A percentile compares a stretch with the other conserved stretches of the same genome.
Evolutionary conservation across 2,329 filamentous ascomycete genomes (phyloP).

Genomic region (Colletotrichum sidae): DNA sequence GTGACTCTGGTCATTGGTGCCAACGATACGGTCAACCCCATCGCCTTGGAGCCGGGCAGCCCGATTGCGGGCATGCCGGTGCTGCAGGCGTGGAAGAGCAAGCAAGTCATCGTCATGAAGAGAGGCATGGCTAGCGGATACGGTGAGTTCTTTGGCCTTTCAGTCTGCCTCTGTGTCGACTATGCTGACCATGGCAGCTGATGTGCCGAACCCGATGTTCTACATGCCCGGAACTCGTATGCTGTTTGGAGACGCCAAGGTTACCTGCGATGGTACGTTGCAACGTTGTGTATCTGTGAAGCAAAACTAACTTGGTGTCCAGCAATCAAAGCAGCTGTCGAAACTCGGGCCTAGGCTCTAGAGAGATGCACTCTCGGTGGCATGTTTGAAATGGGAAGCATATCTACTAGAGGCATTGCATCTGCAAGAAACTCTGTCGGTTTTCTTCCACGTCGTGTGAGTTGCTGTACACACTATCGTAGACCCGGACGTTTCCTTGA

Average conservation of each 20-base stretch:
- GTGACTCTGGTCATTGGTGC: slow-evolving; percentile 90
- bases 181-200: slow-evolving; percentile 61
- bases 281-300: no score
- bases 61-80: slow-evolving; percentile 94
- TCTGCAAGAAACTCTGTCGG: slow-evolving; percentile 23
- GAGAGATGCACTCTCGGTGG: slow-evolving; percentile 26
- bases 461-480: slow-evolving; percentile 4
- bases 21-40: slow-evolving; percentile 93
- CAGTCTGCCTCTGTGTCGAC: neutral
- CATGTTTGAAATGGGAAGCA: slow-evolving; percentile 14
- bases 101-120: slow-evolving; percentile 95
- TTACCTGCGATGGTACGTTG: slow-evolving; percentile 79
- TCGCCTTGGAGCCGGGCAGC: slow-evolving; percentile 84
- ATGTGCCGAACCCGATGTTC: slow-evolving; percentile 94
- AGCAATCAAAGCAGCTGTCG: slow-evolving; percentile 57
- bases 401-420: slow-evolving; percentile 32
- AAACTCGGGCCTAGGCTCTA: slow-evolving; percentile 41
- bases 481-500: no score
- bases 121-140: slow-evolving; percentile 89
- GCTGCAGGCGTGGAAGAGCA: slow-evolving; percentile 92
- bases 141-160: slow-evolving; percentile 60
- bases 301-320: slow-evolving; percentile 39
- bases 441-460: neutral
- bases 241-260: slow-evolving; percentile 91
- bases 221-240: slow-evolving; percentile 91